phyloP scores from a whole-genome alignment of 2,329 filamentous ascomycete species.

The Microsporum ferrugineum region DNA sequence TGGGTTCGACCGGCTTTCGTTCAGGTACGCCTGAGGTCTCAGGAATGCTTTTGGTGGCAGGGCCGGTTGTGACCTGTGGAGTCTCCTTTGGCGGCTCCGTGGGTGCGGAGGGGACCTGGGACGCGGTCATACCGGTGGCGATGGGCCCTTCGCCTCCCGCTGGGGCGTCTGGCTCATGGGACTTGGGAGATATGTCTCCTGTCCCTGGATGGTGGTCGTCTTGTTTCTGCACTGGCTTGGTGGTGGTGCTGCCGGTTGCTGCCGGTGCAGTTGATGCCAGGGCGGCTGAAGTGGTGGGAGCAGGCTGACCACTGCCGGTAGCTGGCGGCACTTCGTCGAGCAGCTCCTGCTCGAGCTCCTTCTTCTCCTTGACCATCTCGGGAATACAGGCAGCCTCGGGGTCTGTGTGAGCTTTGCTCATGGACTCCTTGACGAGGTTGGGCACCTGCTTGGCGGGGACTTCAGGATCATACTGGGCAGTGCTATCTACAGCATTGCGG shows the following conservation, averaged over 20 bases:
- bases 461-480: conserved; percentile 15
- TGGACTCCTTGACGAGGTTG: conserved; percentile 34
- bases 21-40: conserved; percentile 10
- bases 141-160: conserved; percentile 14
- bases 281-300: conserved; percentile 29
- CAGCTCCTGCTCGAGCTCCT: conserved; percentile 60
- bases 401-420: conserved; percentile 42
- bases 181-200: conserved; percentile 15
- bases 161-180: conserved; percentile 18
- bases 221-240: conserved; percentile 8
- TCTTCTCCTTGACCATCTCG: conserved; percentile 63
- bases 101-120: conserved; percentile 2
- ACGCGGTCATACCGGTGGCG: background rate
- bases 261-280: conserved; percentile 11
- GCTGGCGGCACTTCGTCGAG: conserved; percentile 39
- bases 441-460: conserved; percentile 35
- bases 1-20: conserved; percentile 14
- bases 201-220: conserved; percentile 3
- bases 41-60: conserved; percentile 16
- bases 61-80: conserved; percentile 12
- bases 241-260: conserved; percentile 6
- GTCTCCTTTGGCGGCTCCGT: conserved; percentile 2
- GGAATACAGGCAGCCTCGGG: conserved; percentile 63
- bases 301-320: conserved; percentile 30
- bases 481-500: conserved; percentile 10